These are phyloP conservation scores for Gliomastix tumulicola DNA, from an alignment of 2,329 filamentous ascomycete genomes.

Conservation along the genomic window DNA sequence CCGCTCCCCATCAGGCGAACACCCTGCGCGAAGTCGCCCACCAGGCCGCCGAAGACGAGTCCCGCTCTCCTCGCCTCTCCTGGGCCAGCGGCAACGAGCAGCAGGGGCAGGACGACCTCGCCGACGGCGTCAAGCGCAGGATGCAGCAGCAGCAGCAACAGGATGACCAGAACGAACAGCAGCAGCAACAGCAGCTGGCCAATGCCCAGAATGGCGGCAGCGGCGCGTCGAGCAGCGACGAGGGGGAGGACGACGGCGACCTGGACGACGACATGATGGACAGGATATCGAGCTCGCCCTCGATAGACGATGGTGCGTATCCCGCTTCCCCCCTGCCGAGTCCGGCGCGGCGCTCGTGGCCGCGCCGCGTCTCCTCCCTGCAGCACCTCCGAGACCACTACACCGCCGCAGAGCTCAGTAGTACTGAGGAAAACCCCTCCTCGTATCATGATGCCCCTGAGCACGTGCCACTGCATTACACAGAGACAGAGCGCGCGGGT, in stretches of 20 bases:
- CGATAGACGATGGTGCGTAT: slow-evolving; percentile 97
- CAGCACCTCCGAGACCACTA: slow-evolving; percentile 10
- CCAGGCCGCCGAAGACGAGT: slow-evolving; percentile 67
- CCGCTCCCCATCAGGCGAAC: slow-evolving; percentile 79
- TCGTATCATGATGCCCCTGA: slow-evolving; percentile 32
- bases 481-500: slow-evolving; percentile 11
- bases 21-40: slow-evolving; percentile 74
- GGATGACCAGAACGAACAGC: slow-evolving; percentile 21
- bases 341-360: slow-evolving; percentile 26
- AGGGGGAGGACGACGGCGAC: slow-evolving; percentile 63
- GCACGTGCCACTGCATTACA: slow-evolving; percentile 1
- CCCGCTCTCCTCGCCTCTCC: slow-evolving; percentile 55
- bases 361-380: slow-evolving; percentile 35
- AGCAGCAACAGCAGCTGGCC: slow-evolving; percentile 40
- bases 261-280: slow-evolving; percentile 94
- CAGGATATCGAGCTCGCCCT: slow-evolving; percentile 96
- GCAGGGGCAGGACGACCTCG: slow-evolving; percentile 4
- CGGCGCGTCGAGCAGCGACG: slow-evolving; percentile 43
- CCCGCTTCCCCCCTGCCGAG: slow-evolving; percentile 20
- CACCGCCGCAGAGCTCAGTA: slow-evolving; percentile 12
- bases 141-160: slow-evolving; percentile 18
- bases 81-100: slow-evolving; percentile 30
- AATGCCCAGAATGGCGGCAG: slow-evolving; percentile 56
- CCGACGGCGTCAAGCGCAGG: slow-evolving; percentile 7
- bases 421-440: slow-evolving; percentile 16